Percentiles rank a stretch among this genome's conserved stretches.
These are phyloP conservation scores for Nitzschia sp. DNA, from an alignment of 108 stramenopile genomes.

Conservation along the genomic window DNA sequence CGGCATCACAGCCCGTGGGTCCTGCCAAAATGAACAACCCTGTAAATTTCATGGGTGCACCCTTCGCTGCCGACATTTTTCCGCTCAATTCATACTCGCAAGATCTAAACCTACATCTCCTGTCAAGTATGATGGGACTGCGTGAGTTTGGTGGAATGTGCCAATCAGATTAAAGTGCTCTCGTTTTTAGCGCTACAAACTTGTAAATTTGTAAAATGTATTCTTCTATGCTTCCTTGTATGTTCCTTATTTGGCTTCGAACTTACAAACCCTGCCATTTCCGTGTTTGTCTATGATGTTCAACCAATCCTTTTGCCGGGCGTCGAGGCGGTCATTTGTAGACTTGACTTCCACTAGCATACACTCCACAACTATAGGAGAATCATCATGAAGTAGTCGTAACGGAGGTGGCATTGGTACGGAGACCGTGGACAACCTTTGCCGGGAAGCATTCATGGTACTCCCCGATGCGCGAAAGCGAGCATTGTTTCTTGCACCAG, in stretches of 20 bases:
- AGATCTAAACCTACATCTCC: not conserved
- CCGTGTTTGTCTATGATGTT: constrained; percentile 62
- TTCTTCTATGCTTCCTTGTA: not conserved
- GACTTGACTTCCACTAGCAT: constrained; percentile 86
- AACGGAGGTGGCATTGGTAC: constrained; percentile 49
- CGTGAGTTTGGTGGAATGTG: not conserved
- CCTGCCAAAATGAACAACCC: too few relatives aligned
- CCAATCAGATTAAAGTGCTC: not conserved
- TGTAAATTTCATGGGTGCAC: too few relatives aligned
- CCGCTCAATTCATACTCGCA: too few relatives aligned
- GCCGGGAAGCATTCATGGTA: constrained; percentile 1
- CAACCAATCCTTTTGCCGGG: constrained; percentile 84
- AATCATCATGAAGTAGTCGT: constrained; percentile 40
- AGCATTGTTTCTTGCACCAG: constrained; percentile 12
- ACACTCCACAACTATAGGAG: constrained; percentile 50
- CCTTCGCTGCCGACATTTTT: too few relatives aligned
- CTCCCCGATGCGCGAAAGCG: not conserved
- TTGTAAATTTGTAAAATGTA: not conserved
- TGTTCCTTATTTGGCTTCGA: constrained; percentile 27
- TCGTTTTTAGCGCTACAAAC: not conserved
- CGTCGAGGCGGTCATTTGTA: constrained; percentile 73
- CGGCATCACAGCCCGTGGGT: too few relatives aligned
- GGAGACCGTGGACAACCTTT: not conserved
- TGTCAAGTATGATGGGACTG: not conserved
- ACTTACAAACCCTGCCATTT: constrained; percentile 81